Percentiles rank a stretch among this genome's conserved stretches.
These are phyloP conservation scores for Baorangia bicolor DNA, from an alignment of 768 basidiomycete species.

Conservation along the genomic window DNA sequence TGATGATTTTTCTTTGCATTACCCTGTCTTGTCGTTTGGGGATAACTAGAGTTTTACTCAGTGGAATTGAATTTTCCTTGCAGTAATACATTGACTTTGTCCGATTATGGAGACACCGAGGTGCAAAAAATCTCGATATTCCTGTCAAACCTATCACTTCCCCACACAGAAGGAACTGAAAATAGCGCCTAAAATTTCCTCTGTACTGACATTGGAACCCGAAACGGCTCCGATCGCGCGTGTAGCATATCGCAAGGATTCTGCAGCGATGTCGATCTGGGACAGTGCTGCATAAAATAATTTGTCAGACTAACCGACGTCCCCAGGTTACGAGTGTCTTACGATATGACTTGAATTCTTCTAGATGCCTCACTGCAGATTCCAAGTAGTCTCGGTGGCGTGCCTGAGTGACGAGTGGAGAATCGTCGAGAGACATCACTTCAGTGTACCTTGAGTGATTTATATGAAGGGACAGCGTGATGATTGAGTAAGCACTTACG, in stretches of 20 bases:
- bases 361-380: conserved; percentile 45
- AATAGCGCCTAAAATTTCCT: conserved; percentile 80
- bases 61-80: background rate
- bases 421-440: conserved; percentile 17
- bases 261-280: conserved; percentile 82
- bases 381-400: conserved; percentile 79
- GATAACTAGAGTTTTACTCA: background rate
- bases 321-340: conserved; percentile 7
- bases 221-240: conserved; percentile 83
- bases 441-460: conserved; percentile 18
- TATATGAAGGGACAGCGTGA: background rate
- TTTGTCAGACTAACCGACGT: background rate
- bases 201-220: conserved; percentile 68
- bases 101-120: background rate
- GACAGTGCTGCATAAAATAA: conserved; percentile 43
- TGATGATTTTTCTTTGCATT: background rate
- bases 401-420: conserved; percentile 73
- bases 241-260: conserved; percentile 85
- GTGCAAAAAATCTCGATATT: background rate
- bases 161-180: conserved; percentile 91
- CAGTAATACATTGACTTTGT: conserved; percentile 2
- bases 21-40: background rate
- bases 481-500: conserved; percentile 8
- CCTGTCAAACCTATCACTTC: conserved; percentile 43
- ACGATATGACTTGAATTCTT: conserved; percentile 33